A percentile compares a stretch with the other conserved stretches of the same genome.
Conservation (phyloP, 2,329 filamentous ascomycete species). For the Beauveria sp. region DNA sequence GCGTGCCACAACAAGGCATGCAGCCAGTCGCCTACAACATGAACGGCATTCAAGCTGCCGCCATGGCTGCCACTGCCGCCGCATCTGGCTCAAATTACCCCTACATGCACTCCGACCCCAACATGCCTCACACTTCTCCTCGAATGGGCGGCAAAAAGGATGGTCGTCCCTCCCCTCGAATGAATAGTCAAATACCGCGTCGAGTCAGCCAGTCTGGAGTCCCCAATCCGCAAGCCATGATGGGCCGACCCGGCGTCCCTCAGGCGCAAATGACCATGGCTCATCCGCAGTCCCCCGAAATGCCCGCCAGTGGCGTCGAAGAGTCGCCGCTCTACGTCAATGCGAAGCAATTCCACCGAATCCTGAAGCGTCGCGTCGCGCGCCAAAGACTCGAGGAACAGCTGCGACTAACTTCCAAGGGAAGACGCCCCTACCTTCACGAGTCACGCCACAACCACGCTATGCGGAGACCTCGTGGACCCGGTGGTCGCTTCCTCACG, state of each 20-base stretch:
- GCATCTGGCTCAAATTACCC: conserved; percentile 76
- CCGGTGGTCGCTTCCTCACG: conserved; percentile 90
- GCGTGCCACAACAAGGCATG: conserved; percentile 66
- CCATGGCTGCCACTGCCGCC: conserved; percentile 85
- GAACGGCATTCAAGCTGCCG: conserved; percentile 77
- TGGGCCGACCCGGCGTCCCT: conserved; percentile 57
- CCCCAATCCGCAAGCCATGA: conserved; percentile 64
- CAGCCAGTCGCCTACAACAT: conserved; percentile 62
- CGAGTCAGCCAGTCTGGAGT: conserved; percentile 73
- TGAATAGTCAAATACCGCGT: conserved; percentile 57
- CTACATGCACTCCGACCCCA: conserved; percentile 64
- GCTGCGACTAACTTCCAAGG: conserved; percentile 84
- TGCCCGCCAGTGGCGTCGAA: conserved; percentile 64
- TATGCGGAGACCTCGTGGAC: conserved; percentile 89
- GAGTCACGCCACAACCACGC: conserved; percentile 97
- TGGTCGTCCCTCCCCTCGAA: conserved; percentile 69
- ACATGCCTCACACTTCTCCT: conserved; percentile 64
- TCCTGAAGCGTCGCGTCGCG: conserved; percentile 87
- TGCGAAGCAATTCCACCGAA: conserved; percentile 96
- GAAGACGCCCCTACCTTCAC: conserved; percentile 92
- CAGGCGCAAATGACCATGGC: conserved; percentile 60
- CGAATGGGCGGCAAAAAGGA: conserved; percentile 66
- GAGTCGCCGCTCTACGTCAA: conserved; percentile 97
- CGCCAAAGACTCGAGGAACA: conserved; percentile 91
- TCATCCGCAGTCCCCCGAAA: conserved; percentile 70